Base-by-base conservation (phyloP, 1,139 yeast genomes). In the Eremothecium sinecaudum region DNA sequence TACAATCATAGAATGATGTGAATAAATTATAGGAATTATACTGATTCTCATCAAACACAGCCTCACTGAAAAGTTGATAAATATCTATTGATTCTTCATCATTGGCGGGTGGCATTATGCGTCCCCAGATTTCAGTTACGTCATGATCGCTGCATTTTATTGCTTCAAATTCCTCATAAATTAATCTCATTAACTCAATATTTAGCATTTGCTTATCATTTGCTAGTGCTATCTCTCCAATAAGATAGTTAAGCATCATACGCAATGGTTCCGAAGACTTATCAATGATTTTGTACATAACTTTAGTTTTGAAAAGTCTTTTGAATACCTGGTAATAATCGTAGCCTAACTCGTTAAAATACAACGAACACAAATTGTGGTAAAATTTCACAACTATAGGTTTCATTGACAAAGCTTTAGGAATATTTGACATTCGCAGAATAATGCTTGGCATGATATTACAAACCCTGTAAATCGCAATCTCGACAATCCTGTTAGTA, bases 271-370 rank as follows among this genome's bases (percentile, higher is more conserved):
- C 21, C 3, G 3, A 9, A 15, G 30, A 17, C 11, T 27, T 19
- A n/a, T 27, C 30, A n/a, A 27, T n/a, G 19, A 27, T 48, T 28
- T 47, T 51, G 32, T 47, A 53, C 24, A 38, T 41, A 4, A 54
- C 42, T 35, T 54, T 54, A 6, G 51, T 48, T 11, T 46, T 40
- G 28, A 54, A 53, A 48, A 54, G 43, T 25, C 48, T 48, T 32
- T 45, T 49, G 33, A 54, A 53, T 29, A 51, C 42, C 14, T 51
- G 46, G 29, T 50, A 53, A 32, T 51, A 50, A 16, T 50, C 54
- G 16, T 42, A 38, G 3, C 50, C 54, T 33, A 52, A 44, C 33
- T 52, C 50, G 29, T 53, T 52, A 33, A 53, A 53, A 36, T 50
- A 53, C 32, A 52, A 37, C 3, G 57, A 49, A 2, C 47, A 45